A percentile compares a stretch with the other conserved stretches of the same genome.
These are phyloP conservation scores for Stachybotrys echinatus DNA, from an alignment of 2,329 filamentous ascomycete genomes.

Conservation along the genomic window DNA sequence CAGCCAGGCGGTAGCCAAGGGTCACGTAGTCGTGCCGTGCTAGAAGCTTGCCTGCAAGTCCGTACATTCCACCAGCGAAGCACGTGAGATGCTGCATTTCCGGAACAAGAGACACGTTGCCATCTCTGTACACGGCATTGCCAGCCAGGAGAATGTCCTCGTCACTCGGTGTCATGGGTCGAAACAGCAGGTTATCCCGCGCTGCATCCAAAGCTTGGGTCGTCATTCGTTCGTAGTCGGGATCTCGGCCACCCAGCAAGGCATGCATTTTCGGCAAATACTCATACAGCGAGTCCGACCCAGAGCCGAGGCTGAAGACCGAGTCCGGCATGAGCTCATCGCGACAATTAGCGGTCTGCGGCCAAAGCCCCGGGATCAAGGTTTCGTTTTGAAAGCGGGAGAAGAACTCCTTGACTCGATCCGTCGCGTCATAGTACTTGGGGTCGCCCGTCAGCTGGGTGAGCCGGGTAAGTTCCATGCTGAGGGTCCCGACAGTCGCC, in stretches of 20 bases:
- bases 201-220: constrained; percentile 55
- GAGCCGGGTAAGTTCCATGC: constrained; percentile 69
- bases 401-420: constrained; percentile 66
- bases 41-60: constrained; percentile 59
- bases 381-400: constrained; percentile 61
- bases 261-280: constrained; percentile 55
- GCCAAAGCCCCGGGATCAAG: constrained; percentile 68
- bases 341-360: constrained; percentile 56
- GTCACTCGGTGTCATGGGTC: constrained; percentile 57
- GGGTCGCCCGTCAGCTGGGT: constrained; percentile 66
- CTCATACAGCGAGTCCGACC: constrained; percentile 49
- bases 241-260: constrained; percentile 60
- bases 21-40: constrained; percentile 38
- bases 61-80: constrained; percentile 68
- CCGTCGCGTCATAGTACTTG: constrained; percentile 73
- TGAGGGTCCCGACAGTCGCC: constrained; percentile 57
- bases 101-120: constrained; percentile 20
- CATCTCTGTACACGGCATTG: constrained; percentile 23
- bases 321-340: constrained; percentile 38
- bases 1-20: constrained; percentile 41
- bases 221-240: constrained; percentile 62
- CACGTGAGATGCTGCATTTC: constrained; percentile 59
- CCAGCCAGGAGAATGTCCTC: constrained; percentile 57
- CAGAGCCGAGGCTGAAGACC: constrained; percentile 38
- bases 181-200: constrained; percentile 59